Percentiles rank a stretch among this genome's conserved stretches.
Evolutionary conservation across 768 basidiomycete genomes (phyloP).

Genomic region (Tubosaeta sp.): DNA sequence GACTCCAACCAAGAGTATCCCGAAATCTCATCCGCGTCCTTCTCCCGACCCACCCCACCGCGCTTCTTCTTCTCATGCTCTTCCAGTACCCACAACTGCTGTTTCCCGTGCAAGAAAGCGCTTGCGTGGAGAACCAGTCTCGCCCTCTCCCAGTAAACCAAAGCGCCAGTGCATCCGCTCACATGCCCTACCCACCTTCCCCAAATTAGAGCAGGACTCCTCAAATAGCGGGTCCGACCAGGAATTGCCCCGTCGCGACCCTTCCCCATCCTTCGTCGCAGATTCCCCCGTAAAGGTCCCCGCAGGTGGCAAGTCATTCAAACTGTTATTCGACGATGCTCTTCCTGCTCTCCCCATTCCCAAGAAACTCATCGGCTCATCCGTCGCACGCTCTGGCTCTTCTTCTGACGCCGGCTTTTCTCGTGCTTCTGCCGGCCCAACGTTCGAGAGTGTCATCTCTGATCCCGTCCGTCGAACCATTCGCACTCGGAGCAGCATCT

Average conservation of each 20-base stretch:
- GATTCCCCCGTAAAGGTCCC: constrained; percentile 70
- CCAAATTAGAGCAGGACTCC: constrained; percentile 26
- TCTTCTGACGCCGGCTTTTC: not conserved
- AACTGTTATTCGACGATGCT: constrained; percentile 61
- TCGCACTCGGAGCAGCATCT: constrained; percentile 7
- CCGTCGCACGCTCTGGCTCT: not conserved
- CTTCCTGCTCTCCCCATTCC: constrained; percentile 15
- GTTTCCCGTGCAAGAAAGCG: constrained; percentile 73
- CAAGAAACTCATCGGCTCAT: constrained; percentile 12
- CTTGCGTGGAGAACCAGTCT: constrained; percentile 77
- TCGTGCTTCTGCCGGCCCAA: constrained; percentile 1
- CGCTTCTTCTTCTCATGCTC: constrained; percentile 14
- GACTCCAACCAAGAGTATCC: constrained; percentile 39
- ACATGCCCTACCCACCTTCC: constrained; percentile 37
- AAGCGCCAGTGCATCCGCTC: constrained; percentile 59
- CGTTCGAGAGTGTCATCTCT: constrained; percentile 1
- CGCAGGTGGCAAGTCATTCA: constrained; percentile 57
- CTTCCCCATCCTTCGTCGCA: constrained; percentile 51
- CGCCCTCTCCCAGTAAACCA: constrained; percentile 75
- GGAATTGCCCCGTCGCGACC: constrained; percentile 22
- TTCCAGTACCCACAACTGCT: constrained; percentile 35
- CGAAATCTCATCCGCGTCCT: constrained; percentile 20
- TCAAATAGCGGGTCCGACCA: constrained; percentile 35
- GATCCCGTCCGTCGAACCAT: not conserved
- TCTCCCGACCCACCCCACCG: constrained; percentile 42